These are phyloP conservation scores for Xenoacremonium recifei DNA, from an alignment of 2,329 filamentous ascomycete genomes.

Conservation along the genomic window DNA sequence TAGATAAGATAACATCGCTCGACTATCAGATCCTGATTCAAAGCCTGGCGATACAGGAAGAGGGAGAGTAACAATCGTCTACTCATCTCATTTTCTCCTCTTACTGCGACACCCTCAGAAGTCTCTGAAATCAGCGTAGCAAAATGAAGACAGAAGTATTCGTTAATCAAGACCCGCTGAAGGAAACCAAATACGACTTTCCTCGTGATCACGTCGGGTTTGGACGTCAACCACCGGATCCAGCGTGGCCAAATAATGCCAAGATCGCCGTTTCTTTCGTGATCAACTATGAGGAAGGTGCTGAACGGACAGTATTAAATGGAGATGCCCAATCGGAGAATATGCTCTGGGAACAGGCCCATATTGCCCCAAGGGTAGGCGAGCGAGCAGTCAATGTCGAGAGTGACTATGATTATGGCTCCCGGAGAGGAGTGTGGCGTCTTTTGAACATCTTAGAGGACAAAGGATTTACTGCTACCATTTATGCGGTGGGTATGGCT, in stretches of 20 bases:
- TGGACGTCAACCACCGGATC: slow-evolving; percentile 35
- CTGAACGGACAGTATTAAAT: slow-evolving; percentile 35
- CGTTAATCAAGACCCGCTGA: too few species aligned
- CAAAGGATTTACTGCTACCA: slow-evolving; percentile 49
- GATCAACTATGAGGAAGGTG: slow-evolving; percentile 33
- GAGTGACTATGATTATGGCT: slow-evolving; percentile 51
- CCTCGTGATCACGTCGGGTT: background rate
- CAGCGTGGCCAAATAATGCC: slow-evolving; percentile 39
- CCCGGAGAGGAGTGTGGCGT: slow-evolving; percentile 47
- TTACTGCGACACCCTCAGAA: too few species aligned
- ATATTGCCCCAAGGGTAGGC: slow-evolving; percentile 24
- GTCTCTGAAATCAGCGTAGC: too few species aligned
- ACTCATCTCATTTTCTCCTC: too few species aligned
- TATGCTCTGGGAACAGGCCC: slow-evolving; percentile 38
- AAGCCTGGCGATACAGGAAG: too few species aligned
- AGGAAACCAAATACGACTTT: background rate
- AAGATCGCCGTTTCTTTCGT: slow-evolving; percentile 45
- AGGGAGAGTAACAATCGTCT: too few species aligned
- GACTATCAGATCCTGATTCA: too few species aligned
- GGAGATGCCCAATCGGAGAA: slow-evolving; percentile 38
- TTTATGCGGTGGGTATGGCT: slow-evolving; percentile 49
- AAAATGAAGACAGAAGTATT: too few species aligned
- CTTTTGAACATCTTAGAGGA: slow-evolving; percentile 47
- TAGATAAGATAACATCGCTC: too few species aligned
- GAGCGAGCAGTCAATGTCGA: slow-evolving; percentile 47